Evolutionary conservation across 1,284 basidiomycete species (phyloP), one percentile per base, ranked within the genome.

Genomic region (Boletus semigastroideus): DNA sequence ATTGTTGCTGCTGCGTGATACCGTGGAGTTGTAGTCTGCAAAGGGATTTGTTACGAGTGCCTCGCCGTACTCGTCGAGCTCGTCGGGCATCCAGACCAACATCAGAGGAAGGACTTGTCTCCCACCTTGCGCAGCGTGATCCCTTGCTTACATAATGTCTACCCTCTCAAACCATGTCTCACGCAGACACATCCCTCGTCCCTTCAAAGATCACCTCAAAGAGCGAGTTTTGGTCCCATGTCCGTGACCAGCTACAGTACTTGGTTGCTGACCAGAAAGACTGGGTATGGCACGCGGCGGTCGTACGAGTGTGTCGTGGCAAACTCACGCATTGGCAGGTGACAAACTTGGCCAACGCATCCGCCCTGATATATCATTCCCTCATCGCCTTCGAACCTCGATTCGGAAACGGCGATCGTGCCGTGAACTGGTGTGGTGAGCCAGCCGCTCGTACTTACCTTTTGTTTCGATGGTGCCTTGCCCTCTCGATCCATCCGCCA

Each of bases 361-460:
- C 90, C 36, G 84, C 91, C 16, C 69, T 94, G 44, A 78, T 95
- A 43, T 94, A 84, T 73, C 84, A 86, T 65, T 79, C 90, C 13
- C 79, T 93, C 42, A 76, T 82, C 40, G 84, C 80, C 4, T 90
- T 87, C 55, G 73, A 77, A 17, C 65, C 77, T 28, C 72, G 84
- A 60, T 94, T 92, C 65, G 91, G 90, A 28, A 59, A 67, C 36
- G 78, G 72, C 5, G 74, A 76, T 51, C 78, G 78, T 62, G 81
- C 87, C 6, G 90, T 94, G 22, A 94, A 94, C 64, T 95, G 93
- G 93, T 86, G 85, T 76, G 92, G 92, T 93, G 61, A 72, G 64
- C n/a, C 42, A 30, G 83, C 71, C 28, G 34, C 27, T 44, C 48
- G 4, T 37, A 17, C 17, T 52, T 30, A 19, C 37, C n/a, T 41